Evolutionary conservation across 2,329 filamentous ascomycete genomes (phyloP), one percentile per base, ranked within the genome.

Genomic region (Cytospora chrysosperma): DNA sequence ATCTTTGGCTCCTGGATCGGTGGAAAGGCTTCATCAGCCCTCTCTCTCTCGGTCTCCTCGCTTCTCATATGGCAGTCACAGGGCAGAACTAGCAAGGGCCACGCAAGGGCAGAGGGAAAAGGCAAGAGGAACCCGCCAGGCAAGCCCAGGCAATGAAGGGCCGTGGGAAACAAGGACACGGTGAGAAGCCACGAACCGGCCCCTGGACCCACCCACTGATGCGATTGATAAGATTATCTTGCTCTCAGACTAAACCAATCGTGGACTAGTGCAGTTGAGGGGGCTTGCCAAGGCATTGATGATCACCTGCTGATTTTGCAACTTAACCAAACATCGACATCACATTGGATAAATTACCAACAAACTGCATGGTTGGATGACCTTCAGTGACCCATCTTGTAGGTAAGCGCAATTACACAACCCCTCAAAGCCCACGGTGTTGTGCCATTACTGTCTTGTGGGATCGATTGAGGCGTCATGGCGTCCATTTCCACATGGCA

Each of bases 221-320:
- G 52, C 56, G 64, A 65, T 65, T 65, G 64, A 65, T 65, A 65
- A 65, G 64, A 65, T 65, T 61, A 63, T 58, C 34, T 37, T 60
- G 61, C 61, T 24, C 56, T 34, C 2, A 9, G 21, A 8, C 64
- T 32, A 60, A 24, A 2, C 53, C 61, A n/a, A 63, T 61, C 49
- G 19, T 12, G 37, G 64, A 2, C 24, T 65, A 63, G 60, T 13
- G 1, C 15, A 1, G 9, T 6, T 30, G 21, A n/a, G 34, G 30
- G n/a, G 17, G 17, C 34, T 32, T 26, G 56, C 21, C 56, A 17
- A 26, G 52, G 26, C 26, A 24, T 24, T 56, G 43, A 4, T 26
- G 32, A 17, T 43, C 40, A 40, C 51, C 37, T 13, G 26, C 9
- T 26, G 21, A 37, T 61, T 56, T 37, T 21, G 32, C 56, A 50